Evolutionary conservation across 768 basidiomycete species (phyloP).

Genomic region (Lenzites betulinus): DNA sequence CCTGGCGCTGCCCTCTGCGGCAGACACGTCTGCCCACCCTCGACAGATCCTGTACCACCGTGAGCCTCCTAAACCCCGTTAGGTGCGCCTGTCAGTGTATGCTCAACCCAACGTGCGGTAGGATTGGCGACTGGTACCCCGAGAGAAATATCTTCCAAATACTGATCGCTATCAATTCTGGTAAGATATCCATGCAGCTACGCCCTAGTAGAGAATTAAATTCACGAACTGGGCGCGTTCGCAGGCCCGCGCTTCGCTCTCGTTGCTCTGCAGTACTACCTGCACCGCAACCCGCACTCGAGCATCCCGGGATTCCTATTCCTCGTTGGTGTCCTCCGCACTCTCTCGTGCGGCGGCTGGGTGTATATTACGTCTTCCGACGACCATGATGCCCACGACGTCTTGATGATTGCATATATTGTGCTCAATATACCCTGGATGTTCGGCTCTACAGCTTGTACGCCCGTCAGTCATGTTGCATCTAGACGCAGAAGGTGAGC

Average conservation of each 20-base stretch:
- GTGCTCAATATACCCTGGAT: constrained; percentile 89
- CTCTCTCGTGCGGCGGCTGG: constrained; percentile 88
- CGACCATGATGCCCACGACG: constrained; percentile 81
- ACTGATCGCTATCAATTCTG: constrained; percentile 83
- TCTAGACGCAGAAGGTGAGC: constrained; percentile 60
- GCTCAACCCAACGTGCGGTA: too few relatives aligned
- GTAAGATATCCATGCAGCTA: constrained; percentile 34
- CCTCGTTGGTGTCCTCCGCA: constrained; percentile 65
- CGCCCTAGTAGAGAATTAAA: too few relatives aligned
- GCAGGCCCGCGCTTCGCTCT: constrained; percentile 75
- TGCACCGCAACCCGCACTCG: constrained; percentile 47
- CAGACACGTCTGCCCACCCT: too few relatives aligned
- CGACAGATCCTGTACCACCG: too few relatives aligned
- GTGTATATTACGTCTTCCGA: constrained; percentile 87
- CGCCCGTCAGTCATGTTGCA: constrained; percentile 40
- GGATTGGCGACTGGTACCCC: constrained; percentile 91
- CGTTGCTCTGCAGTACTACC: constrained; percentile 62
- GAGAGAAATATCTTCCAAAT: constrained; percentile 86
- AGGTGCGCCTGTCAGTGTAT: too few relatives aligned
- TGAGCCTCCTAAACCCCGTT: too few relatives aligned
- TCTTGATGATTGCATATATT: constrained; percentile 88
- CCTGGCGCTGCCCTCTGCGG: too few relatives aligned
- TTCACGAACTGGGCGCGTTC: too few relatives aligned
- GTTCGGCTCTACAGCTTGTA: constrained; percentile 64
- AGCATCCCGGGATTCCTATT: constrained; percentile 53